Evolutionary conservation across 2,329 filamentous ascomycete species (phyloP).

Genomic region (Nemania abortiva): DNA sequence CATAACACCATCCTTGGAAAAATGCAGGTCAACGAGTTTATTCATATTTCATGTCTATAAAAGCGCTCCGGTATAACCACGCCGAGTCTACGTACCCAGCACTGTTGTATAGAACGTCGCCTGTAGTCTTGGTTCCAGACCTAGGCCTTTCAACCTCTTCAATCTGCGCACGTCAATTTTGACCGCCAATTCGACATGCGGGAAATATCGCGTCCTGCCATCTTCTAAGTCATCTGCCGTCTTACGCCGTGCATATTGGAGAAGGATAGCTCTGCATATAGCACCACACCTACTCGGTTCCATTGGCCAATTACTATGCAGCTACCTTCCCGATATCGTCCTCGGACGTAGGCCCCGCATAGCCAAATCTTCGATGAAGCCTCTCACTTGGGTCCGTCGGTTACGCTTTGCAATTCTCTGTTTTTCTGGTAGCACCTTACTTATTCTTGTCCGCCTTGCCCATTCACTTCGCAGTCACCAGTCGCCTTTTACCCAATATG

Average conservation of each 20-base stretch:
- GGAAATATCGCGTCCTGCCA: neutral
- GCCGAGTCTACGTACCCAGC: conserved; percentile 69
- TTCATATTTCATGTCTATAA: conserved; percentile 57
- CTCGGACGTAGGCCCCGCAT: neutral
- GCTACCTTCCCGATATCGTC: neutral
- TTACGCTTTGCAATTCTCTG: neutral
- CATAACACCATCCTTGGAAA: conserved; percentile 66
- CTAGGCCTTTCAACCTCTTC: too few relatives aligned
- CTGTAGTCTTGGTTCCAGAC: conserved; percentile 55
- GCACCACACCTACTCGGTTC: neutral
- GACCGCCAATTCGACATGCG: too few relatives aligned
- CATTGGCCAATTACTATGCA: neutral
- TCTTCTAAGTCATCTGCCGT: neutral
- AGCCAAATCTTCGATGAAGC: too few relatives aligned
- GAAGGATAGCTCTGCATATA: neutral
- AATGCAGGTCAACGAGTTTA: conserved; percentile 63
- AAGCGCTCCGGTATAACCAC: conserved; percentile 66
- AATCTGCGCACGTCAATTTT: too few relatives aligned
- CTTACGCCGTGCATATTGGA: too few relatives aligned
- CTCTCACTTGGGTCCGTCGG: neutral
- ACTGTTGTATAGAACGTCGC: conserved; percentile 62
- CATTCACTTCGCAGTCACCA: neutral
- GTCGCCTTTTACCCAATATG: neutral
- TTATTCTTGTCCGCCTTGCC: neutral
- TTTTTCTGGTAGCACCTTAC: neutral